These are phyloP conservation scores for Blastocystis sp. DNA, from an alignment of 352 stramenopile genomes.

Conservation along the genomic window DNA sequence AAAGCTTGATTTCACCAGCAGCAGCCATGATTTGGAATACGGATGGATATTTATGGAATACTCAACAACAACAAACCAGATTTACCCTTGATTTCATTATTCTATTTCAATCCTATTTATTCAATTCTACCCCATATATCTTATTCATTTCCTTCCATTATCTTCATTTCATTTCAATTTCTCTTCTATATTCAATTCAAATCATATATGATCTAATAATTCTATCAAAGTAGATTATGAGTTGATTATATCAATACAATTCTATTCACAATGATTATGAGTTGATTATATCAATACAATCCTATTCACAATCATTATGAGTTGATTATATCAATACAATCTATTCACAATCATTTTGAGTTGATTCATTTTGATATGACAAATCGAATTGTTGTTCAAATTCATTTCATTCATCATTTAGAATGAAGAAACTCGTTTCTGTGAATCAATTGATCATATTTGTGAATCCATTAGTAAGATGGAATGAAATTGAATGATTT, in stretches of 20 bases:
- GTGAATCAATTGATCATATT: neutral
- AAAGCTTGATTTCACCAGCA: conserved; percentile 84
- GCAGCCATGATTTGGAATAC: conserved; percentile 55
- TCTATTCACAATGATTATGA: too few species aligned
- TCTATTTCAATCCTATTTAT: neutral
- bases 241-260: too few species aligned
- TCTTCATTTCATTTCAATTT: neutral
- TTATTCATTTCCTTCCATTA: neutral
- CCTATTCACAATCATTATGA: too few species aligned
- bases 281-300: too few species aligned
- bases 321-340: too few species aligned
- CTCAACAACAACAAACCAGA: neutral
- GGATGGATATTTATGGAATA: conserved; percentile 52
- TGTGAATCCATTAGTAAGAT: neutral
- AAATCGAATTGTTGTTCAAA: neutral
- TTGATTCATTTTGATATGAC: neutral
- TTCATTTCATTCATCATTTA: too few species aligned
- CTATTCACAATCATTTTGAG: too few species aligned
- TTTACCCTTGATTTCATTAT: neutral
- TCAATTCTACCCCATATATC: neutral
- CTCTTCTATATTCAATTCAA: neutral
- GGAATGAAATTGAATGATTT: conserved; percentile 1
- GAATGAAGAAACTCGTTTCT: neutral
- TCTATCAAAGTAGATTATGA: too few species aligned
- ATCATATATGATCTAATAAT: too few species aligned